These are phyloP conservation scores for Malus hybrid DNA, from an alignment of 331 rosid species.

Conservation along the genomic window DNA sequence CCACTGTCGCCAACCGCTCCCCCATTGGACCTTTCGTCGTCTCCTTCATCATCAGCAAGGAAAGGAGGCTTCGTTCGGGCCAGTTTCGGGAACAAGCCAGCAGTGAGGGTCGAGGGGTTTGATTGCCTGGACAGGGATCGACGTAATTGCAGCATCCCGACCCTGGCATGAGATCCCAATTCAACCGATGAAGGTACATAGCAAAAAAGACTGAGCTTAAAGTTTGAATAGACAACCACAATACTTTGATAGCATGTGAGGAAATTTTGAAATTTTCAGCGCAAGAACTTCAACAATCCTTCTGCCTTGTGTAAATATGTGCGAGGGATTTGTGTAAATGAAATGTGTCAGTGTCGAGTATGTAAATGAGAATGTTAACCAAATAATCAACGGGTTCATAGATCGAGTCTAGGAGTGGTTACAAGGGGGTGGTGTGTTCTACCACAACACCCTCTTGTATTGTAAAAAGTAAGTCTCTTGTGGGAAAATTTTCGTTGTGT, in stretches of 20 bases:
- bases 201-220: constrained; percentile 3
- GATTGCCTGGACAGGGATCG: constrained; percentile 94
- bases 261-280: constrained; percentile 38
- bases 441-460: constrained; percentile 20
- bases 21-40: constrained; percentile 29
- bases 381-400: constrained; percentile 19
- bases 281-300: constrained; percentile 12
- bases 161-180: constrained; percentile 56
- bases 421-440: background rate
- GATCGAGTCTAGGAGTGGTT: background rate
- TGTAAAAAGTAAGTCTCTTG: constrained; percentile 29
- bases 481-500: constrained; percentile 12
- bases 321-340: constrained; percentile 42
- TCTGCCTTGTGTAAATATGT: constrained; percentile 45
- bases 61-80: constrained; percentile 70
- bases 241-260: constrained; percentile 23
- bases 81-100: constrained; percentile 77
- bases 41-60: constrained; percentile 60
- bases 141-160: constrained; percentile 93
- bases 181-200: constrained; percentile 16
- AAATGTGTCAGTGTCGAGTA: constrained; percentile 11
- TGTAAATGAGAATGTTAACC: constrained; percentile 12
- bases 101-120: constrained; percentile 90
- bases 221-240: constrained; percentile 13
- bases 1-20: constrained; percentile 36